Percentiles rank a stretch among this genome's conserved stretches.
phyloP scores from a whole-genome alignment of 345 rosid genomes.

The Draba incana region DNA sequence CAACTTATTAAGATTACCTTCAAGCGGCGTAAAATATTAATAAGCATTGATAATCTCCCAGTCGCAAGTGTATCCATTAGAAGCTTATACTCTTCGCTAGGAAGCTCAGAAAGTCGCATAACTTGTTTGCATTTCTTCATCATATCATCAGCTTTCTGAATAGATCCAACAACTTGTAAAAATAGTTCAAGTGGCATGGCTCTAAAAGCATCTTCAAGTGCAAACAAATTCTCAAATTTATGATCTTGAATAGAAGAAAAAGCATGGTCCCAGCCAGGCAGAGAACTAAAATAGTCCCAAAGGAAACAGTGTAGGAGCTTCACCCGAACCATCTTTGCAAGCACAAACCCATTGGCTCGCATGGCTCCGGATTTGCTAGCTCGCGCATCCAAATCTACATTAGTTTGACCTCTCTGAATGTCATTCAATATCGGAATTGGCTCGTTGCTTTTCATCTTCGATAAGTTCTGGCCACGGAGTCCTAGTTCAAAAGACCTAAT shows the following conservation, averaged over 20 bases:
- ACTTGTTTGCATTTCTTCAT: constrained; percentile 75
- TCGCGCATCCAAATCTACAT: constrained; percentile 51
- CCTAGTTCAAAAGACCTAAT: constrained; percentile 80
- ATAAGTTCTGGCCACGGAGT: constrained; percentile 64
- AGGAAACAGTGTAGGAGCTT: constrained; percentile 81
- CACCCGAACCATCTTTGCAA: constrained; percentile 93
- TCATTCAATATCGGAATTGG: constrained; percentile 70
- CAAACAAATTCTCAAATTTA: constrained; percentile 56
- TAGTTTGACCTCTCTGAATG: constrained; percentile 63
- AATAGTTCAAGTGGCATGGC: constrained; percentile 86
- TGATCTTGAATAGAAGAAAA: constrained; percentile 48
- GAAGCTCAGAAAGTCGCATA: constrained; percentile 73
- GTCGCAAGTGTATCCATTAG: constrained; percentile 87
- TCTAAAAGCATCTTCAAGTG: constrained; percentile 74
- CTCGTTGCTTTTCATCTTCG: constrained; percentile 54
- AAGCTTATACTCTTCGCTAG: constrained; percentile 63
- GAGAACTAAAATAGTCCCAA: constrained; percentile 66
- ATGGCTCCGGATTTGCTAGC: constrained; percentile 67
- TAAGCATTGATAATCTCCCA: constrained; percentile 73
- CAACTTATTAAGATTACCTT: constrained; percentile 59
- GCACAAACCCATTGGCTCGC: constrained; percentile 93
- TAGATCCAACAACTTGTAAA: constrained; percentile 82
- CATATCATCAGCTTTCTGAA: constrained; percentile 69
- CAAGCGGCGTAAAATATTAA: constrained; percentile 78
- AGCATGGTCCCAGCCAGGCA: constrained; percentile 57